These are phyloP conservation scores for Saccharomycopsis schoenii DNA, from an alignment of 805 yeast species.

Conservation along the genomic window DNA sequence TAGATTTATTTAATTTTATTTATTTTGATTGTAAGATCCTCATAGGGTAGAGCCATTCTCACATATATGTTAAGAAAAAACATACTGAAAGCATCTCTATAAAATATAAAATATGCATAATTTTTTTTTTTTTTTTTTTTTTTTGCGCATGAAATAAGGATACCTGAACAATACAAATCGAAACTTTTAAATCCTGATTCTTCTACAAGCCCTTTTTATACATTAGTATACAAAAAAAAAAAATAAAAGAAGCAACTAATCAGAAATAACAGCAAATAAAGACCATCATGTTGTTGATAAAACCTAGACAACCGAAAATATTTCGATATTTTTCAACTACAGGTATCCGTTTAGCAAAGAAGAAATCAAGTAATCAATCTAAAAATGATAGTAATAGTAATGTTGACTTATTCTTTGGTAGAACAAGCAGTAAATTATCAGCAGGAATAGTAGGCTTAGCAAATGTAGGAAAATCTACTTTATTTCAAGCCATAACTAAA, in stretches of 20 bases:
- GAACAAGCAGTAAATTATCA: conserved; percentile 15
- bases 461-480: conserved; percentile 90
- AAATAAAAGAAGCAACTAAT: too few species aligned
- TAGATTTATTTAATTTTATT: not conserved
- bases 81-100: too few species aligned
- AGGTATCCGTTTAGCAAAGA: not conserved
- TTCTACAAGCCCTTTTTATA: too few species aligned
- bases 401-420: conserved; percentile 11
- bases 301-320: not conserved
- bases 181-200: too few species aligned
- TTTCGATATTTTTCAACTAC: not conserved
- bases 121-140: conserved; percentile 1
- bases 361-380: not conserved
- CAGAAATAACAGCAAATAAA: not conserved
- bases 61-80: too few species aligned
- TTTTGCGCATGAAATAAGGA: not conserved
- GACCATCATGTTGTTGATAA: not conserved
- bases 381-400: not conserved
- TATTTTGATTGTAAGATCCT: not conserved
- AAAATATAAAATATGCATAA: not conserved
- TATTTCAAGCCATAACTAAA: conserved; percentile 93
- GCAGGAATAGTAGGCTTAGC: conserved; percentile 72
- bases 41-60: not conserved
- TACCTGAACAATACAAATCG: not conserved
- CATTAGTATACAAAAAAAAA: too few species aligned